Evolutionary conservation across 129 eudicot species (phyloP), one percentile per base, ranked within the genome.

Genomic region (Dittrichia graveolens): DNA sequence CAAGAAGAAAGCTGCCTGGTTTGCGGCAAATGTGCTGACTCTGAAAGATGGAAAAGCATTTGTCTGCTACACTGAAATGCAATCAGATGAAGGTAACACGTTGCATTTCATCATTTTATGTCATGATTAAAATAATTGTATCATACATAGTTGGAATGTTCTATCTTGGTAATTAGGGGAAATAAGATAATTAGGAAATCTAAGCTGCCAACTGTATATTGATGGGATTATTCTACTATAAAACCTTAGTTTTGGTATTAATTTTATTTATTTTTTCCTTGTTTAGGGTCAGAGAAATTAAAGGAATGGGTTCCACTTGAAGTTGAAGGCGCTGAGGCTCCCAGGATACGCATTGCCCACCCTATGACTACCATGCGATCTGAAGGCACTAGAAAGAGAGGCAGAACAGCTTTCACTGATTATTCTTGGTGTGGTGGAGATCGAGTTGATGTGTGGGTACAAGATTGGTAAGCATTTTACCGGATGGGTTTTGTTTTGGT

Each of bases 351-450:
- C 8, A 56, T 84, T 75, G 78, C 96, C 16, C 94, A 84, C 81
- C 88, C 88, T 72, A 45, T 81, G 78, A 84, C 91, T 72, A 52
- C 80, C 42, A 49, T 81, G 85, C 79, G 49, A 67, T 67, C 77
- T 66, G 96, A 95, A 34, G 85, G 86, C 58, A 83, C 84, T 42
- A 88, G 84, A 81, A 95, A 95, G 87, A 88, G 99, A 80, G 84
- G 91, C 35, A 82, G 99, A 82, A 85, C 83, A 1, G 93, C 89
- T 49, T 59, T 76, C 44, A 75, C 72, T 39, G 94, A 90, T 62
- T 79, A 90, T 77, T 19, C 76, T 48, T 95, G 96, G 97, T 75
- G 79, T 78, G 80, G 83, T 74, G 97, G 99, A 63, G 99, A 95
- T 70, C 80, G 64, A 74, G 96, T 95, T 81, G 99, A 95, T 49